Evolutionary conservation across 2,329 filamentous ascomycete genomes (phyloP).

Genomic region (Parafenestella ontariensis): DNA sequence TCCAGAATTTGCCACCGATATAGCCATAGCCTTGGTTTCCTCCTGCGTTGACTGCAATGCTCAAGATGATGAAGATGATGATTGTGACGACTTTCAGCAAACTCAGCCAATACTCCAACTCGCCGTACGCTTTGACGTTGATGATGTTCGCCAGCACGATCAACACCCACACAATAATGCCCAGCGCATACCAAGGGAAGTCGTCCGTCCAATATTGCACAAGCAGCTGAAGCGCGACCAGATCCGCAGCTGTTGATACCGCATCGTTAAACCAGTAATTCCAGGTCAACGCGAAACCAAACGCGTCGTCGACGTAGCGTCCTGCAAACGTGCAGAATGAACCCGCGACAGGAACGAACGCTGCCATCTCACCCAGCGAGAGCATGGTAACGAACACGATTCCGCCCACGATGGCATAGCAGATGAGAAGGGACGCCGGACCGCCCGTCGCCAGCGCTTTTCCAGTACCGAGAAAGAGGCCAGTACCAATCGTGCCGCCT

Average conservation of each 20-base stretch:
- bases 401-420: conserved; percentile 45
- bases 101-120: conserved; percentile 46
- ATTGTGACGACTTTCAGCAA: conserved; percentile 45
- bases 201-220: conserved; percentile 47
- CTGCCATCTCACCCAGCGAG: conserved; percentile 48
- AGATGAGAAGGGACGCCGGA: conserved; percentile 41
- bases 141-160: conserved; percentile 46
- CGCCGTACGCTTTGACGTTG: conserved; percentile 46
- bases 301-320: conserved; percentile 69
- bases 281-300: conserved; percentile 41
- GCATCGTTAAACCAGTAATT: conserved; percentile 45
- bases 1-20: conserved; percentile 71
- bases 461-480: conserved; percentile 66
- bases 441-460: conserved; percentile 59
- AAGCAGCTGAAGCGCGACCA: conserved; percentile 43
- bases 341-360: conserved; percentile 46
- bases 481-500: conserved; percentile 66
- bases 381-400: conserved; percentile 47
- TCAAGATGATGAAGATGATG: conserved; percentile 44
- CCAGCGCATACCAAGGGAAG: conserved; percentile 41
- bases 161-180: conserved; percentile 42
- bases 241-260: conserved; percentile 44
- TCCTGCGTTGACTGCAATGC: conserved; percentile 38
- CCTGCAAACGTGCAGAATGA: conserved; percentile 39
- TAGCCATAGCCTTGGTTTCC: conserved; percentile 31